phyloP scores from a whole-genome alignment of 2,329 filamentous ascomycete species.

The Aureobasidium musti region DNA sequence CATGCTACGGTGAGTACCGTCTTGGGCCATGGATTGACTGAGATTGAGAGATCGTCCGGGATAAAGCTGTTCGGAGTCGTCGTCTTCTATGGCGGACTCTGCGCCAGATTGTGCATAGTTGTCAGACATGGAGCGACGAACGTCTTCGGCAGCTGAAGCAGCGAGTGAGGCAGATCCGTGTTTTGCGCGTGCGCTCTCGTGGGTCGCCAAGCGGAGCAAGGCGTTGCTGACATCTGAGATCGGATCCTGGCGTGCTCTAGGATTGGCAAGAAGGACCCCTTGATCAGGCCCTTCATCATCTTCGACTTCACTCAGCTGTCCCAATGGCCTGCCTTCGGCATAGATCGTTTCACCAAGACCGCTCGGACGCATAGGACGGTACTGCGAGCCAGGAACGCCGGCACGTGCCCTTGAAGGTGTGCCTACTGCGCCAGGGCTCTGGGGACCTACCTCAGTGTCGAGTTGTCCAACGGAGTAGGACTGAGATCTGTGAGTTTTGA shows the following conservation, averaged over 20 bases:
- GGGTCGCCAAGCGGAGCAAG: conserved; percentile 43
- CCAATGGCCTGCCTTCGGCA: conserved; percentile 49
- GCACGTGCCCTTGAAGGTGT: conserved; percentile 36
- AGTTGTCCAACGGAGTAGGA: conserved; percentile 94
- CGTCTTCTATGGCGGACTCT: conserved; percentile 26
- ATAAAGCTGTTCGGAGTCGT: conserved; percentile 16
- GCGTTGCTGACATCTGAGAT: conserved; percentile 27
- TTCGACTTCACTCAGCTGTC: conserved; percentile 70
- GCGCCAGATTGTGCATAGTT: not conserved
- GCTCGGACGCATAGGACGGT: conserved; percentile 32
- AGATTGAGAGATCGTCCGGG: conserved; percentile 4
- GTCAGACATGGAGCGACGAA: conserved; percentile 10
- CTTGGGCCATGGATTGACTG: conserved; percentile 55
- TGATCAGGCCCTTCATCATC: conserved; percentile 64
- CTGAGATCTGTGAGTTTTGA: conserved; percentile 91
- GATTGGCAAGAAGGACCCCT: conserved; percentile 45
- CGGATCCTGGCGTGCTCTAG: conserved; percentile 8
- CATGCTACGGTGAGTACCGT: conserved; percentile 39
- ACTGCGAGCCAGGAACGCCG: conserved; percentile 31
- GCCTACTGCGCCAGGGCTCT: conserved; percentile 23
- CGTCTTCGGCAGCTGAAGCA: conserved; percentile 18
- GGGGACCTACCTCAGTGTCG: conserved; percentile 60
- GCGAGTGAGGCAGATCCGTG: conserved; percentile 18
- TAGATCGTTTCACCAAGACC: conserved; percentile 35
- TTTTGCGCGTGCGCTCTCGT: conserved; percentile 39